Percentiles rank a stretch among this genome's conserved stretches.
Evolutionary conservation across 2,329 filamentous ascomycete species (phyloP).

Genomic region (Penicillium olsonii): DNA sequence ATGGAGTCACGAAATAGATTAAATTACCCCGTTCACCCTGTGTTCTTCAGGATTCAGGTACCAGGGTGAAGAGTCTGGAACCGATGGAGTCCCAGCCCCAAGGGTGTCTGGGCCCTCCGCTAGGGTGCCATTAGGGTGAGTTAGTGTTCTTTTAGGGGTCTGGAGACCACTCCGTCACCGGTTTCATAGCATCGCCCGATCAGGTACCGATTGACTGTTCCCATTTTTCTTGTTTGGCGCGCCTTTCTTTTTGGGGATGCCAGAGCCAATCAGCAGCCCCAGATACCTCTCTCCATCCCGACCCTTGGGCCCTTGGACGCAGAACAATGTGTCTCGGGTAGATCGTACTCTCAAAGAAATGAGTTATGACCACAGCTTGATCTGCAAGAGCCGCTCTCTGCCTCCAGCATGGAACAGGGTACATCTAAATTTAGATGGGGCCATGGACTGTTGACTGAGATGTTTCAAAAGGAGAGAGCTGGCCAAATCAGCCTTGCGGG

Average conservation of each 20-base stretch:
- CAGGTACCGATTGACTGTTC: conserved; percentile 9
- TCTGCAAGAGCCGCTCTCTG: too few relatives aligned
- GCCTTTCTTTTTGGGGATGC: not conserved
- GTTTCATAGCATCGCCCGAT: conserved; percentile 3
- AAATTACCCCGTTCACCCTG: not conserved
- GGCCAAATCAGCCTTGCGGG: too few relatives aligned
- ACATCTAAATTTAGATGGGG: too few relatives aligned
- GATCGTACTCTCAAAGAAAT: not conserved
- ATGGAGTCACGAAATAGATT: conserved; percentile 10
- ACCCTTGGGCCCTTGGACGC: not conserved
- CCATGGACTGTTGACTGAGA: too few relatives aligned
- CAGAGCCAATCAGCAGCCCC: not conserved
- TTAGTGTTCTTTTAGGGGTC: not conserved
- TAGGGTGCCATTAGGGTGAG: conserved; percentile 3
- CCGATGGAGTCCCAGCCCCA: conserved; percentile 5
- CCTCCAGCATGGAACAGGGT: not conserved
- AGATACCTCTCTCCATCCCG: not conserved
- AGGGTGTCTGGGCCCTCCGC: conserved; percentile 15
- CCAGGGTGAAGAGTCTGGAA: conserved; percentile 4
- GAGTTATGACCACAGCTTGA: not conserved
- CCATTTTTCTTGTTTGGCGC: not conserved
- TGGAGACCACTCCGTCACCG: conserved; percentile 1
- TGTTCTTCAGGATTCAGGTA: conserved; percentile 1
- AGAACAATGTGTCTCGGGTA: not conserved
- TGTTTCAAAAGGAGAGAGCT: too few relatives aligned